Base-by-base conservation (phyloP, 2,329 filamentous ascomycete genomes). In the Paraconiothyrium sp. region DNA sequence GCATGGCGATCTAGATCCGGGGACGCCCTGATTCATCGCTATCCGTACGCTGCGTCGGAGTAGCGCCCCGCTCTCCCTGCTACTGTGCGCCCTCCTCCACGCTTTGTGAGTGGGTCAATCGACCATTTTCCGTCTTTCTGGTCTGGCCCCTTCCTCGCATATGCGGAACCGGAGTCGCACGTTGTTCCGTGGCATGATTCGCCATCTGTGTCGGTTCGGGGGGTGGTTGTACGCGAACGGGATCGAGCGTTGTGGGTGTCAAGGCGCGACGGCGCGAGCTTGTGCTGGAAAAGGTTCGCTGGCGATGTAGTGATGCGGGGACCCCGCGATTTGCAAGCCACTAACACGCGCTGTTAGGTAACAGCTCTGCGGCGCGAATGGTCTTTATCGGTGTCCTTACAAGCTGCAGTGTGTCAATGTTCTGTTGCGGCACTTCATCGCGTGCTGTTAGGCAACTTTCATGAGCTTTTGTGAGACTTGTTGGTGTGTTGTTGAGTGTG, bases 291-390 rank as follows among this genome's bases (percentile, higher is more conserved):
- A 54, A n/a, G 22, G 34, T 30, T 13, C 11, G 20, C 22, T 9
- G 27, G 34, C 50, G 50, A 27, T 43, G 41, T n/a, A 9, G 4
- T 50, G 16, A n/a, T 54, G 35, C 35, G 50, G 50, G 50, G 50
- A 24, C 35, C 34, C 34, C 50, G 50, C 20, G 48, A 54, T 41
- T 34, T 6, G 11, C n/a, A 30, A 32, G n/a, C 22, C 10, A 16
- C 32, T 35, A 37, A n/a, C 32, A 37, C 27, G 30, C 47, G 16
- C 32, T 22, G 13, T 37, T 37, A 37, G 32, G 16, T 50, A 50
- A 34, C 27, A 35, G 11, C n/a, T 11, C 5, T 14, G 34, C 27
- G 16, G 27, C 14, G 16, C n/a, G 14, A 3, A 20, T 50, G 20
- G 13, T 16, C 32, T 1, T 32, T 13, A 32, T 11, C 6, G 48